phyloP scores from a whole-genome alignment of 805 yeast genomes.

The Lipomyces yamadae region DNA sequence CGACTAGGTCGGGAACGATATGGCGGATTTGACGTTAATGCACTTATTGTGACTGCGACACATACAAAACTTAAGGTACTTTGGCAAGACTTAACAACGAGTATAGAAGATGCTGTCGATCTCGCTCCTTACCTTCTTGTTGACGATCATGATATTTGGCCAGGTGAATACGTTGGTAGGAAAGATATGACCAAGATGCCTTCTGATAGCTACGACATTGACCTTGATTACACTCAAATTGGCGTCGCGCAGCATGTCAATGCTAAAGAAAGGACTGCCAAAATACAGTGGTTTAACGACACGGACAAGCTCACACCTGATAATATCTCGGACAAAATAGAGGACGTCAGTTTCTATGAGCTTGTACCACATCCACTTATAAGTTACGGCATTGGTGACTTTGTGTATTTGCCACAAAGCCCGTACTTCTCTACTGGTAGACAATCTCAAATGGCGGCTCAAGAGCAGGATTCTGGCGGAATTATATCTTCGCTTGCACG shows the following conservation, averaged over 20 bases:
- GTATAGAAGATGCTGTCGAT: constrained; percentile 18
- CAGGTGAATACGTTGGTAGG: constrained; percentile 34
- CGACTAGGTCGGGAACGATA: constrained; percentile 30
- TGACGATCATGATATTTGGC: constrained; percentile 38
- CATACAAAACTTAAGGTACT: constrained; percentile 27
- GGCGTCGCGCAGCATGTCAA: constrained; percentile 35
- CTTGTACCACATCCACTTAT: constrained; percentile 33
- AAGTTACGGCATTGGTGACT: constrained; percentile 31
- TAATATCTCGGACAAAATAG: constrained; percentile 20
- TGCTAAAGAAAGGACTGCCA: constrained; percentile 30
- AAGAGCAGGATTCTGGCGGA: constrained; percentile 19
- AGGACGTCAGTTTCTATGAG: constrained; percentile 35
- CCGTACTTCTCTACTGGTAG: constrained; percentile 20
- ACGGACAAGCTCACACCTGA: constrained; percentile 25
- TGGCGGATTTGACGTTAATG: constrained; percentile 36
- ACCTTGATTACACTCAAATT: constrained; percentile 28
- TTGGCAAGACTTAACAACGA: constrained; percentile 33
- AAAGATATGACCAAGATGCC: constrained; percentile 18
- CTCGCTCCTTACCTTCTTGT: constrained; percentile 31
- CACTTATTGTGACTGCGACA: constrained; percentile 24
- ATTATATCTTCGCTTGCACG: constrained; percentile 31
- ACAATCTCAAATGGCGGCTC: neutral
- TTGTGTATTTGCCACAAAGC: constrained; percentile 32
- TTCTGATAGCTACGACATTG: constrained; percentile 13
- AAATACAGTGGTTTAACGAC: constrained; percentile 35